Evolutionary conservation across 2,329 filamentous ascomycete species (phyloP), one percentile per base, ranked within the genome.

Genomic region (Colletotrichum endophyticum): DNA sequence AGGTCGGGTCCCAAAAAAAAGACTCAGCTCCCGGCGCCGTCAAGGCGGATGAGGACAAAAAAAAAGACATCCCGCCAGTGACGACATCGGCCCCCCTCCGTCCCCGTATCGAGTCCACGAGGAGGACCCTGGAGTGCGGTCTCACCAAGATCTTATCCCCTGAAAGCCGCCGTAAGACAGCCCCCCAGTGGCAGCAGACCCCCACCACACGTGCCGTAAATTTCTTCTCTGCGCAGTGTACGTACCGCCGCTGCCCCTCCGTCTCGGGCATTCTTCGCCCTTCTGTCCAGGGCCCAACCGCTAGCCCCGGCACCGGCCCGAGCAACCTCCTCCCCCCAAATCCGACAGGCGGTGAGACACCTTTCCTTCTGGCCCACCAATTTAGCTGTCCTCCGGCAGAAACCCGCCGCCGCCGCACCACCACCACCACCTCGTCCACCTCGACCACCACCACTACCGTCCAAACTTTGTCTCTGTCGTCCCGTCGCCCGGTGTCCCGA

Each of bases 361-460:
- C 39, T 19, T 44, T 44, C 39, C 19, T 2, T 44, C 11, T 12
- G 7, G 13, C 8, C 49, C 68, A 68, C 30, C 44, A 44, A 66
- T 36, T 61, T 36, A 56, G 62, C 36, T 72, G 56, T 70, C 56
- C 67, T 63, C 25, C 73, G 73, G 73, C 73, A 75, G 73, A 75
- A 75, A 56, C 53, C 69, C 53, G 32, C n/a, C 15, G 64, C 30
- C n/a, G 19, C 36, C 22, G 53, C 64, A 72, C 70, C 62, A 63
- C 44, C 62, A 63, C 44, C 62, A 57, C 53, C 36, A 25, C 34
- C 22, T 25, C 63, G n/a, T 44, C 63, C 25, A 22, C 34, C 30
- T 25, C 34, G 32, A 22, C 34, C 67, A 39, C 57, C 49, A 49
- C 61, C 32, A 28, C 64, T 16, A 32, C 15, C 36, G 61, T 69